Conservation (phyloP, 768 basidiomycete species). For the Pleurotus salmoneostramineus region DNA sequence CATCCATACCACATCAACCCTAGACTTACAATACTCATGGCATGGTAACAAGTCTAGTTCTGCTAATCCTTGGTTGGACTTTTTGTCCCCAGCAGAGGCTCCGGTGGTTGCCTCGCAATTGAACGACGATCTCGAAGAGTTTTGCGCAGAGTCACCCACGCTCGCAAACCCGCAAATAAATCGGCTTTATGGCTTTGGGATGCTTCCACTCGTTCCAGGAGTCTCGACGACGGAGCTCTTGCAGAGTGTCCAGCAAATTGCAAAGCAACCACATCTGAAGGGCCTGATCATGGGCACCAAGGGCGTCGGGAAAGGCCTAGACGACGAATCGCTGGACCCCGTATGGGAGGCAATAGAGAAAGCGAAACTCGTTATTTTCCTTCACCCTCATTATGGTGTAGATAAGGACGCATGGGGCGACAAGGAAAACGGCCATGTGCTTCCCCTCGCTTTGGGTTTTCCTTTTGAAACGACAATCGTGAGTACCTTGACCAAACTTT, state of each 20-base stretch:
- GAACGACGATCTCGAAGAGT: conserved; percentile 75
- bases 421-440: conserved; percentile 80
- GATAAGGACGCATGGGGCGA: conserved; percentile 72
- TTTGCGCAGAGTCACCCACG: conserved; percentile 64
- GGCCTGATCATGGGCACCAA: conserved; percentile 80
- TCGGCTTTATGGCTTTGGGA: conserved; percentile 79
- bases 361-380: conserved; percentile 70
- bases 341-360: conserved; percentile 78
- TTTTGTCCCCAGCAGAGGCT: conserved; percentile 68
- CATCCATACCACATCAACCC: neutral
- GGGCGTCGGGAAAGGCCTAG: conserved; percentile 75
- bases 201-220: conserved; percentile 76
- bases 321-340: conserved; percentile 74
- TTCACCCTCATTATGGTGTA: conserved; percentile 87
- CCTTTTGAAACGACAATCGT: conserved; percentile 90
- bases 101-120: conserved; percentile 61
- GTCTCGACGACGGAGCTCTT: conserved; percentile 53
- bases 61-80: conserved; percentile 93
- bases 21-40: neutral
- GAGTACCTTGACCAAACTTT: conserved; percentile 21
- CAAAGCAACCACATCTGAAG: conserved; percentile 59
- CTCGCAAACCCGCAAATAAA: conserved; percentile 38
- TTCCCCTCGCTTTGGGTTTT: conserved; percentile 84
- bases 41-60: conserved; percentile 38
- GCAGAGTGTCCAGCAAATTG: conserved; percentile 64